These are phyloP conservation scores for Eutypa lata DNA, from an alignment of 2,329 filamentous ascomycete genomes.

Conservation along the genomic window DNA sequence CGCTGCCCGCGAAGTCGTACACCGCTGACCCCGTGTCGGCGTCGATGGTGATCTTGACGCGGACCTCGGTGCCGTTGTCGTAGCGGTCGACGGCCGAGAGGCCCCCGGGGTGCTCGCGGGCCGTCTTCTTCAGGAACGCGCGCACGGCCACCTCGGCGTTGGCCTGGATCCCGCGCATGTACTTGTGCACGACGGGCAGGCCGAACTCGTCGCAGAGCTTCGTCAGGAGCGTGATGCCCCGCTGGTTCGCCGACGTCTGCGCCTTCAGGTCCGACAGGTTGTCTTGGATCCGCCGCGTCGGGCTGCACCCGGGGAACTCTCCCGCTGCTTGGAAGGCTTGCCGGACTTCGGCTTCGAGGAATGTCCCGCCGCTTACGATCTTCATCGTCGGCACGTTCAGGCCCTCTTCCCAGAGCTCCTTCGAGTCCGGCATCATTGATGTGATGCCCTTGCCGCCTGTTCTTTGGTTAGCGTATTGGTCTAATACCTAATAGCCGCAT, in stretches of 20 bases:
- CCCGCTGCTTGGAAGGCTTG: slow-evolving; percentile 27
- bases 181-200: slow-evolving; percentile 25
- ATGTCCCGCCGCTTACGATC: slow-evolving; percentile 31
- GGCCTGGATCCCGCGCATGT: slow-evolving; percentile 36
- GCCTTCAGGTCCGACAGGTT: slow-evolving; percentile 42
- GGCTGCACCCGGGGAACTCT: slow-evolving; percentile 29
- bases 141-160: slow-evolving; percentile 29
- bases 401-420: slow-evolving; percentile 39
- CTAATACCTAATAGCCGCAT: too few species aligned
- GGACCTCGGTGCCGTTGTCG: slow-evolving; percentile 35
- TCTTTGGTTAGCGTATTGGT: too few species aligned
- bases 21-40: slow-evolving; percentile 26
- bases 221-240: slow-evolving; percentile 27
- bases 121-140: slow-evolving; percentile 22
- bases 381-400: slow-evolving; percentile 33
- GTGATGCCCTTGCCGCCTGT: slow-evolving; percentile 27
- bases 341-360: slow-evolving; percentile 27
- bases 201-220: slow-evolving; percentile 27
- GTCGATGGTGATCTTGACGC: slow-evolving; percentile 30
- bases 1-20: slow-evolving; percentile 36
- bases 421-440: slow-evolving; percentile 38
- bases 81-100: slow-evolving; percentile 30
- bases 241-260: slow-evolving; percentile 37
- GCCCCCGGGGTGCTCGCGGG: slow-evolving; percentile 41
- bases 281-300: slow-evolving; percentile 32